A percentile compares a stretch with the other conserved stretches of the same genome.
phyloP scores from a whole-genome alignment of 164 flowering plant genomes.

The Santalum album region DNA sequence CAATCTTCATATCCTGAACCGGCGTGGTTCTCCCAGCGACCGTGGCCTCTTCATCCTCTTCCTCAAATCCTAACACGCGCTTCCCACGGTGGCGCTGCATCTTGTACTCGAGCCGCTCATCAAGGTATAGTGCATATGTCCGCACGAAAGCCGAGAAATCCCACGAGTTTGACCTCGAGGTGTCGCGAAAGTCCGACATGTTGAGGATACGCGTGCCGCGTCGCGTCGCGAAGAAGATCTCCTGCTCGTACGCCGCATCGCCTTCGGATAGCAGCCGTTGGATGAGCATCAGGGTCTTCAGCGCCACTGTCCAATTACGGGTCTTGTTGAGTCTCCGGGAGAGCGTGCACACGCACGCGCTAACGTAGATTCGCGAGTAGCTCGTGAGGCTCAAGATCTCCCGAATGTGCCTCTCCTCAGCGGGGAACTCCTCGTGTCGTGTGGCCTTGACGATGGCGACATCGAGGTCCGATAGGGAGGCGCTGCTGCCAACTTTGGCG shows the following conservation, averaged over 20 bases:
- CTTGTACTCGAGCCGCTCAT: constrained; percentile 59
- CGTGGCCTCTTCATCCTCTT: constrained; percentile 13
- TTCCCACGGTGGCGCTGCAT: constrained; percentile 55
- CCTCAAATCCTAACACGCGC: constrained; percentile 26
- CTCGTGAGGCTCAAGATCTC: constrained; percentile 50
- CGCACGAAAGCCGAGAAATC: constrained; percentile 78
- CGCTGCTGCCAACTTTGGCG: constrained; percentile 43
- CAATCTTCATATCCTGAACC: constrained; percentile 40
- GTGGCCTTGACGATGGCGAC: constrained; percentile 89
- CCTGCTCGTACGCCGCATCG: constrained; percentile 55
- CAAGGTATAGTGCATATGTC: constrained; percentile 65
- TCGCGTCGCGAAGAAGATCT: constrained; percentile 71
- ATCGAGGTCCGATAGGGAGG: constrained; percentile 59
- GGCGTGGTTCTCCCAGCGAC: constrained; percentile 21
- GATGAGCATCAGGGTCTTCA: constrained; percentile 57
- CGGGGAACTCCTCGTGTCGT: constrained; percentile 71
- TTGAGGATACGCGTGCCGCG: constrained; percentile 75
- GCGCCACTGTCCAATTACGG: constrained; percentile 74
- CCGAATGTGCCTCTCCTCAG: constrained; percentile 53
- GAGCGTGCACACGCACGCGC: constrained; percentile 47
- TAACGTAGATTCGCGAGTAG: constrained; percentile 42
- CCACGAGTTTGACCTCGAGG: constrained; percentile 66
- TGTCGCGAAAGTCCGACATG: constrained; percentile 75
- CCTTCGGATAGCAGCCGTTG: constrained; percentile 70
- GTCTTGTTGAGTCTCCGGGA: constrained; percentile 71